Conservation (phyloP, 192 early-diverging fungal species). For the Gryganskiella cystojenkinii region DNA sequence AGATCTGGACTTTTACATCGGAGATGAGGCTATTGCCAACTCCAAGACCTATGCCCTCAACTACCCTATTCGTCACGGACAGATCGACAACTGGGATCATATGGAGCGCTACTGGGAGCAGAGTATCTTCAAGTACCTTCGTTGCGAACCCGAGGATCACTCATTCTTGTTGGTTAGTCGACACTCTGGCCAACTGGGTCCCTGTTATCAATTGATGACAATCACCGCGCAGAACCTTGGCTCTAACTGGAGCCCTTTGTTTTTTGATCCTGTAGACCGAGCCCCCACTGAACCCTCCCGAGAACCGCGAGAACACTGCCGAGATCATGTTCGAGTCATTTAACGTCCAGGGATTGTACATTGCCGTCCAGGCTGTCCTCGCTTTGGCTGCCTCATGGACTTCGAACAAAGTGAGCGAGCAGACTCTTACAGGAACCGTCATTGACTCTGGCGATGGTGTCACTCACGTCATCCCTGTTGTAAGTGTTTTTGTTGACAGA, state of each 20-base stretch:
- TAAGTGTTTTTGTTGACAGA: no score
- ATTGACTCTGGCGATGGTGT: conserved; percentile 99
- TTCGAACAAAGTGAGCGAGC: conserved; percentile 81
- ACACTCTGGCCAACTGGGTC: background rate
- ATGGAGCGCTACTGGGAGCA: conserved; percentile 99
- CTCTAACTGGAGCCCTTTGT: no score
- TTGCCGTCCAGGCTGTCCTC: conserved; percentile 99
- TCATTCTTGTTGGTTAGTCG: conserved; percentile 85
- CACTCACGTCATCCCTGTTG: conserved; percentile 98
- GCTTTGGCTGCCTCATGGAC: conserved; percentile 97
- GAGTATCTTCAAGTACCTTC: conserved; percentile 96
- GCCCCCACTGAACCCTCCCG: conserved; percentile 97
- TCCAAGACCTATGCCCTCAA: conserved; percentile 89
- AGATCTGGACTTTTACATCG: conserved; percentile 97
- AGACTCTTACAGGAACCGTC: conserved; percentile 97
- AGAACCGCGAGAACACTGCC: conserved; percentile 98
- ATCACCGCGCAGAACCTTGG: no score
- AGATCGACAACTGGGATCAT: conserved; percentile 99
- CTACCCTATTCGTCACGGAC: conserved; percentile 97
- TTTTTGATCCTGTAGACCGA: conserved; percentile 76
- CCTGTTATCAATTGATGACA: background rate
- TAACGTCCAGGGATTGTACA: conserved; percentile 97
- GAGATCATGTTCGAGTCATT: conserved; percentile 99
- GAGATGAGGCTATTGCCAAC: conserved; percentile 92
- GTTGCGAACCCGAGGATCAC: conserved; percentile 99